Evolutionary conservation across 2,329 filamentous ascomycete species (phyloP).

Genomic region (Fusarium duplospermum): DNA sequence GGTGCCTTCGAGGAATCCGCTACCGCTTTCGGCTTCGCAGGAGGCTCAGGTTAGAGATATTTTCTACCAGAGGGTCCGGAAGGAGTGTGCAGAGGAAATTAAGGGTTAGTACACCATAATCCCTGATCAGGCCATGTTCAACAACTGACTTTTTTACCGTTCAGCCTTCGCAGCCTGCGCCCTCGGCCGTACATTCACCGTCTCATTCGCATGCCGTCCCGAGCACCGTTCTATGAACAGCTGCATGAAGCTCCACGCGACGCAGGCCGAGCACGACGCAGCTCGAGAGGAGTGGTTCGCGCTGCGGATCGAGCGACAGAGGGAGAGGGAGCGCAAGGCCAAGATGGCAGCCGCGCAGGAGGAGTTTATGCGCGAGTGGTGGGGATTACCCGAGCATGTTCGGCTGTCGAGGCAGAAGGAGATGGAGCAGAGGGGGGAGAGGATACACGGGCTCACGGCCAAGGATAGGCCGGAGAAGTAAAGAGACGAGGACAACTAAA

Average conservation of each 20-base stretch:
- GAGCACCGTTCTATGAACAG: constrained; percentile 89
- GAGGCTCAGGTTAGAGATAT: constrained; percentile 85
- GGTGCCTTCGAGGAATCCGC: constrained; percentile 77
- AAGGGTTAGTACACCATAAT: constrained; percentile 64
- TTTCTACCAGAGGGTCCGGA: constrained; percentile 83
- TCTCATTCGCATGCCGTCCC: constrained; percentile 85
- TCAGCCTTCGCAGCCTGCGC: constrained; percentile 93
- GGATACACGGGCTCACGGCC: constrained; percentile 65
- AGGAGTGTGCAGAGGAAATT: constrained; percentile 80
- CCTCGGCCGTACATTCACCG: constrained; percentile 84
- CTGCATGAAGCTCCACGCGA: constrained; percentile 91
- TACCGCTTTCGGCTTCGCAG: constrained; percentile 84
- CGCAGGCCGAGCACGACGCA: constrained; percentile 84
- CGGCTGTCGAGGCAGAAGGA: constrained; percentile 61
- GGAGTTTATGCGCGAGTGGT: constrained; percentile 74
- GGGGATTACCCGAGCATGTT: constrained; percentile 70
- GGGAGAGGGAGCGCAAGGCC: constrained; percentile 73
- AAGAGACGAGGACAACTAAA: not conserved
- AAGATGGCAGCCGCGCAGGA: constrained; percentile 71
- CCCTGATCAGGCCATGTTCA: constrained; percentile 11
- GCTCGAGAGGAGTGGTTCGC: constrained; percentile 96
- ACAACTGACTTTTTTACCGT: not conserved
- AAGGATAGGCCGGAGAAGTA: constrained; percentile 36
- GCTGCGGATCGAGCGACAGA: constrained; percentile 75
- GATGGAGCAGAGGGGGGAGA: constrained; percentile 61